Percentiles rank a stretch among this genome's conserved stretches.
Conservation (phyloP, 371 early-diverging fungal species). For the Batrachochytrium dendrobatidis region DNA sequence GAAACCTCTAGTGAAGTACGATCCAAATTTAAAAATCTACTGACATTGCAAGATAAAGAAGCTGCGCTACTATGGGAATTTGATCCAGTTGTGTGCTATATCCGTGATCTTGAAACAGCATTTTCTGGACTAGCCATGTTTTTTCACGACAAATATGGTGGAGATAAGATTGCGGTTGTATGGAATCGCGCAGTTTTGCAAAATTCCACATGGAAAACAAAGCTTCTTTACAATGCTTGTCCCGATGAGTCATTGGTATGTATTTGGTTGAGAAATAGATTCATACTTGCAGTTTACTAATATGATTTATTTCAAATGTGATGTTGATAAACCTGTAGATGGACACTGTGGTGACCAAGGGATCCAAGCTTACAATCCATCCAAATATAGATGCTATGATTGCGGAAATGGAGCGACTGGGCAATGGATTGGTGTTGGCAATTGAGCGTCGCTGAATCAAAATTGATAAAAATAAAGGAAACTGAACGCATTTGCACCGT, state of each 20-base stretch:
- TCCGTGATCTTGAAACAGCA: constrained; percentile 46
- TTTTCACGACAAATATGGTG: constrained; percentile 72
- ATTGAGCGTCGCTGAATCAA: constrained; percentile 16
- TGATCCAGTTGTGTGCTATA: constrained; percentile 55
- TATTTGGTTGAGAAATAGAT: no score
- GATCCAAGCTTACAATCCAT: constrained; percentile 43
- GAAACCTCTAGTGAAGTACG: constrained; percentile 3
- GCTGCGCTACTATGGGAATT: constrained; percentile 38
- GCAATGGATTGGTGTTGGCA: constrained; percentile 37
- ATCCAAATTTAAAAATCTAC: constrained; percentile 29
- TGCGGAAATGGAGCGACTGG: constrained; percentile 60
- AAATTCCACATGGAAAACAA: constrained; percentile 56
- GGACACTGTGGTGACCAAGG: constrained; percentile 27
- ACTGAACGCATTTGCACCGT: no score
- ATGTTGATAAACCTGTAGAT: background rate
- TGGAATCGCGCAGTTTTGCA: constrained; percentile 42
- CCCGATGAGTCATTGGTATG: constrained; percentile 33
- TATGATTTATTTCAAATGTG: background rate
- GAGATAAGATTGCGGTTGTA: constrained; percentile 63
- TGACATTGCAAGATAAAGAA: constrained; percentile 27
- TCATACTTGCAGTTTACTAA: background rate
- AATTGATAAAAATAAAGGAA: no score
- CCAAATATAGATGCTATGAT: constrained; percentile 62
- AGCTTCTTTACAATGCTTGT: constrained; percentile 50
- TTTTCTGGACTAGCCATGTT: constrained; percentile 42